Base-by-base conservation (phyloP, 805 yeast species). In the Candida sanyiensis region DNA sequence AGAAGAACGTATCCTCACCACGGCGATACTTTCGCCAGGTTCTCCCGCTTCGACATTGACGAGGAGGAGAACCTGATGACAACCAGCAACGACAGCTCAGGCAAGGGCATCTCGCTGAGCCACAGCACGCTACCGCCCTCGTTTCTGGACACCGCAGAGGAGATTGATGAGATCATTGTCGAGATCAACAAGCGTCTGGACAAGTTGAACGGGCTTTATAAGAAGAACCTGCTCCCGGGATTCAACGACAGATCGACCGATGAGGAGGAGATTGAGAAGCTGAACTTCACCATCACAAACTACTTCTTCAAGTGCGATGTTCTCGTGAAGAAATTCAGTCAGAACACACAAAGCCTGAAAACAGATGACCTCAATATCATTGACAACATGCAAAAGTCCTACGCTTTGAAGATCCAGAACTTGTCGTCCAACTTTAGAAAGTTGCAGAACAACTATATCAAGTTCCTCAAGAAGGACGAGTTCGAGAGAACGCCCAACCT, bases 1-100 rank as follows among this genome's bases (percentile, higher is more conserved):
- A 76, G 98, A 46, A 77, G 93, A 43, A 88, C 97, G 9, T 82
- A 80, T 41, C 94, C 95, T 0, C 88, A 88, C 48, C 75, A 72
- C 31, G 26, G 59, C 39, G 49, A 53, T 33, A 35, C 49, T 1
- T 30, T 35, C 22, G 43, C 39, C 7, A 32, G 28, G 12, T 28
- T 32, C 36, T 31, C 56, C 6, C 40, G 51, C 20, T 52, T 55
- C 36, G 52, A 52, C 42, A 42, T 55, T n/a, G 59, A 53, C 17
- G 56, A 50, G 20, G 64, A 56, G 18, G 62, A 57, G 36, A 58
- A 54, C 23, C 61, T 57, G 6, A 59, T 54, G 7, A 50, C 50
- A 45, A 17, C 33, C 10, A 28, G 22, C 8, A 5, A 19, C 34
- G 25, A 50, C 37, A 35, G 53, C 46, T 27, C 56, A 2, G 49